Evolutionary conservation across 2,329 filamentous ascomycete genomes (phyloP), one percentile per base, ranked within the genome.

Genomic region (Microsporum canis): DNA sequence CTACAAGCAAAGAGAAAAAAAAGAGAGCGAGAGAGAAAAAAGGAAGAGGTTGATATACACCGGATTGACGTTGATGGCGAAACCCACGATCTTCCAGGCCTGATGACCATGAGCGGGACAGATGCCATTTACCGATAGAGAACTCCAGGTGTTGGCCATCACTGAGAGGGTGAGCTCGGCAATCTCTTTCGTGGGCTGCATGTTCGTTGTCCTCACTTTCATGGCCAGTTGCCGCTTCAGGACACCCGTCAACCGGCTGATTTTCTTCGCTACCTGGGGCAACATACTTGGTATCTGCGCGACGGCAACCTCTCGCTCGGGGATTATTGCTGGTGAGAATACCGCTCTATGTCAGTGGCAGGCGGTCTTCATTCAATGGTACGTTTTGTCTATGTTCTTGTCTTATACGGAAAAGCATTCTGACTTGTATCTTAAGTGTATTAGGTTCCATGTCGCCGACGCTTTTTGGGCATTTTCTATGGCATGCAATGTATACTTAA

Each of bases 281-380:
- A 95, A 95, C 68, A 79, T 92, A 67, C 78, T 91, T 73, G 84
- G 83, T 63, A 92, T 90, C 71, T 80, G 89, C 17, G 88, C 85
- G 0, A 91, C 89, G 0, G 73, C 92, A 38, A 88, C 92, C 68
- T 85, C 87, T 0, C 80, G 82, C 39, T 78, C 80, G 0, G 88
- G 84, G 43, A 74, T 89, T 5, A 65, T 69, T 1, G 68, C 76
- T 6, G 73, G 78, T 0, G 64, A 75, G 14, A 80, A 79, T 0
- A 78, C 79, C 12, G 78, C 82, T 1, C 73, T 91, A 4, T 94
- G 89, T 70, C 85, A 89, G 69, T 81, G 89, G 27, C 89, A 95
- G 68, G 88, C 78, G 0, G 87, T 91, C 65, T 72, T 95, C 7
- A 89, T 95, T 64, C 89, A 95, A 71, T 90, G 89, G 89, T 91